Conservation (phyloP, 805 yeast species). For the Kregervanrija pseudodelftensis region DNA sequence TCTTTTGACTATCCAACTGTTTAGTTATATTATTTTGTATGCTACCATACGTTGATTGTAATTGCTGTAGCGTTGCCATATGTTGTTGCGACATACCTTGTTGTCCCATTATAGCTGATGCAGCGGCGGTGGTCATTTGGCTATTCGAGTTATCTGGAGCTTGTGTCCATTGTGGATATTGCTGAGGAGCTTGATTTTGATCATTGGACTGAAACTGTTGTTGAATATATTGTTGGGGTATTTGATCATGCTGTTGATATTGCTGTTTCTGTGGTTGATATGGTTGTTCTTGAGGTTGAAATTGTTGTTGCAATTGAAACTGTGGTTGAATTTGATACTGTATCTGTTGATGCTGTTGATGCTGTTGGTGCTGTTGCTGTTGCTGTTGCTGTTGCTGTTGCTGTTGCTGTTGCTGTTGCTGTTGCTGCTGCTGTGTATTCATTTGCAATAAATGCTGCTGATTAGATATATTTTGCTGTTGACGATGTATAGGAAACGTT, state of each 20-base stretch:
- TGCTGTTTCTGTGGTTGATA: conserved; percentile 3
- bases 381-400: conserved; percentile 5
- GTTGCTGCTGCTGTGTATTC: conserved; percentile 6
- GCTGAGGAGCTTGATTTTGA: conserved; percentile 8
- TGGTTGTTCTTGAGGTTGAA: conserved; percentile 12
- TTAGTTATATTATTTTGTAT: conserved; percentile 17
- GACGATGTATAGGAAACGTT: conserved; percentile 6
- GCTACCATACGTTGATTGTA: conserved; percentile 24
- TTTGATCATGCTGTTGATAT: background rate
- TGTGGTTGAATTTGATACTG: conserved; percentile 7
- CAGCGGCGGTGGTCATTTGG: too few relatives aligned
- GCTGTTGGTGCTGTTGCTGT: conserved; percentile 5
- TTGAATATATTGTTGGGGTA: conserved; percentile 16
- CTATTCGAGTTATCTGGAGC: too few relatives aligned
- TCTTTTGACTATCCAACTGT: conserved; percentile 17
- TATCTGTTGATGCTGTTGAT: conserved; percentile 4
- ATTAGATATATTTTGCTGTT: background rate
- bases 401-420: conserved; percentile 11
- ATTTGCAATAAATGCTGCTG: conserved; percentile 1
- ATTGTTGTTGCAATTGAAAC: conserved; percentile 11
- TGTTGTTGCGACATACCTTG: conserved; percentile 1
- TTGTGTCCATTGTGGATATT: too few relatives aligned
- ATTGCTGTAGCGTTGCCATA: conserved; percentile 15
- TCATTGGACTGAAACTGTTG: conserved; percentile 14
- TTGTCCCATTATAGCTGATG: too few relatives aligned